Percentiles rank a stretch among this genome's conserved stretches.
Evolutionary conservation across 164 flowering plant genomes (phyloP).

Genomic region (Umbilicus rupestris): DNA sequence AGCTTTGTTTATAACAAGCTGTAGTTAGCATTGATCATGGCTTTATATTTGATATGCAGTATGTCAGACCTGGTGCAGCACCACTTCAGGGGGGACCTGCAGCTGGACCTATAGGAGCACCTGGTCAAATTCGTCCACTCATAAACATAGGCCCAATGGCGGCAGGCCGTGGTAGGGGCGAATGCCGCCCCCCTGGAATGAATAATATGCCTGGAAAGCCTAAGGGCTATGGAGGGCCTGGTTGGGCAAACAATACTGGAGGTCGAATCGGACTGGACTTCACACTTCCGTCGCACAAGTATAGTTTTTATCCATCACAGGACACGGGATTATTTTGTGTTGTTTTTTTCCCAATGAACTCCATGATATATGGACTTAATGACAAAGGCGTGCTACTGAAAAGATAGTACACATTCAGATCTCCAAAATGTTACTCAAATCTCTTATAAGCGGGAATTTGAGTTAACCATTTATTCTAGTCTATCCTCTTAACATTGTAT

Average conservation of each 20-base stretch:
- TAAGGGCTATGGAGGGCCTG: constrained; percentile 35
- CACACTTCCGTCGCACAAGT: constrained; percentile 99
- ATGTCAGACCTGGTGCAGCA: constrained; percentile 94
- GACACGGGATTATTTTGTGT: background rate
- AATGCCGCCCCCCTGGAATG: constrained; percentile 22
- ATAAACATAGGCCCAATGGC: constrained; percentile 15
- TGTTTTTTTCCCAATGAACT: background rate
- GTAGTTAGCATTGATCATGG: background rate
- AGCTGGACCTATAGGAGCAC: constrained; percentile 46
- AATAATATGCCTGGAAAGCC: constrained; percentile 9
- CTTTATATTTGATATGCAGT: constrained; percentile 40
- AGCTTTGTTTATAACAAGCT: background rate
- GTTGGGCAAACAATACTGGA: constrained; percentile 49
- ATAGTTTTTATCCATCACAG: constrained; percentile 14
- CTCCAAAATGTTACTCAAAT: background rate
- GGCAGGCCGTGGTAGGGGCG: constrained; percentile 46
- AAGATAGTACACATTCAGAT: too few species aligned
- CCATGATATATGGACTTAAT: background rate
- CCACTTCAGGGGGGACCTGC: constrained; percentile 51
- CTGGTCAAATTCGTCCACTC: constrained; percentile 72
- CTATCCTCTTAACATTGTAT: background rate
- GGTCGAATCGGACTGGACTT: constrained; percentile 80
- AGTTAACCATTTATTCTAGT: background rate
- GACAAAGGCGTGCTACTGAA: background rate
- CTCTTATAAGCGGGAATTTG: too few species aligned